Percentiles rank a stretch among this genome's conserved stretches.
Conservation (phyloP, 2,329 filamentous ascomycete genomes). For the Stenocarpella maydis region DNA sequence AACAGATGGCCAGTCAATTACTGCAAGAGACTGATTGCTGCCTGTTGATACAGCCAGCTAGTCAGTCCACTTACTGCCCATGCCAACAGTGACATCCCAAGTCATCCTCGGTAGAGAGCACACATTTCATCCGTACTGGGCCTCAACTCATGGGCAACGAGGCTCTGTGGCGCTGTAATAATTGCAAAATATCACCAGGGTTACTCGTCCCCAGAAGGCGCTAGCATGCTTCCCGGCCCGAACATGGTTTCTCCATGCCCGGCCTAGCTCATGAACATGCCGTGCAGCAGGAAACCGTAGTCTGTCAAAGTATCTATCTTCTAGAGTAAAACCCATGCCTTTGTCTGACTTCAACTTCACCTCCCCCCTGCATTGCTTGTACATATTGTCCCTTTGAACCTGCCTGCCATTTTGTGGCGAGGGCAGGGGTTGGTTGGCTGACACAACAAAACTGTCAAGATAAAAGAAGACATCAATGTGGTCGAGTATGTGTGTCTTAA, state of each 20-base stretch:
- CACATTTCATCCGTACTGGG: not conserved
- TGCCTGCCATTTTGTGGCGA: constrained; percentile 5
- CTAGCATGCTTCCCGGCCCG: not conserved
- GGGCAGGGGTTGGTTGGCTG: not conserved
- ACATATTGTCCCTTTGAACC: constrained; percentile 10
- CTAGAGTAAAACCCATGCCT: too few relatives aligned
- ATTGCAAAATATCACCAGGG: not conserved
- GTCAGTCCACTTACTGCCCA: too few relatives aligned
- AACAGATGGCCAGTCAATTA: not conserved
- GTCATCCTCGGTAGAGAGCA: not conserved
- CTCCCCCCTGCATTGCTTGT: too few relatives aligned
- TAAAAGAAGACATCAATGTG: not conserved
- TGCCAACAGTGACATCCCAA: too few relatives aligned
- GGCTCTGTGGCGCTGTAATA: constrained; percentile 3
- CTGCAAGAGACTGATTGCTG: not conserved
- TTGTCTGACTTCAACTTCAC: too few relatives aligned
- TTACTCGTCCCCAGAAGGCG: constrained; percentile 13
- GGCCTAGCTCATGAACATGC: too few relatives aligned
- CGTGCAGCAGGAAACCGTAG: too few relatives aligned
- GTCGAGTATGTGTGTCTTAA: not conserved
- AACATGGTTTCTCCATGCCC: too few relatives aligned
- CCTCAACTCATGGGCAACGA: not conserved
- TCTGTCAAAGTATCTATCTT: too few relatives aligned
- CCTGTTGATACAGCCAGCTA: too few relatives aligned
- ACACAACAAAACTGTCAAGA: too few relatives aligned